Conservation (phyloP, 2,329 filamentous ascomycete genomes). For the Dichotomopilus funicola region DNA sequence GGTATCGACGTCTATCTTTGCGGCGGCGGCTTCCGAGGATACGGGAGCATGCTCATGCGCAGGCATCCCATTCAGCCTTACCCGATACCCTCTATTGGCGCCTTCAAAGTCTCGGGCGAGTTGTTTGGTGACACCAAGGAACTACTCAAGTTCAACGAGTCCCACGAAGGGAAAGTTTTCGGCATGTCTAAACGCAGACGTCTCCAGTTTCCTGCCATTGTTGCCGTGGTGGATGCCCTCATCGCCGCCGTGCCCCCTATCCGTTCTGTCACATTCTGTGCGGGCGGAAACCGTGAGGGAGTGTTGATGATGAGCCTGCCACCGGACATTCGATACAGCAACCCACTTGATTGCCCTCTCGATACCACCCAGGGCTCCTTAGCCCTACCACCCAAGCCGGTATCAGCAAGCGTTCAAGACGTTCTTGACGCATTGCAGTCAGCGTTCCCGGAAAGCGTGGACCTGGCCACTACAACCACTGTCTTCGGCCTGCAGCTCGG, state of each 20-base stretch:
- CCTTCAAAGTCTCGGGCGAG: conserved; percentile 59
- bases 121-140: conserved; percentile 51
- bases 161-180: conserved; percentile 54
- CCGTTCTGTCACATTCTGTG: conserved; percentile 72
- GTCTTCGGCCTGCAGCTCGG: conserved; percentile 39
- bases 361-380: background rate
- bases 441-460: conserved; percentile 37
- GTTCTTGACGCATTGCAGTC: conserved; percentile 34
- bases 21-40: conserved; percentile 84
- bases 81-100: conserved; percentile 75
- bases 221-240: conserved; percentile 71
- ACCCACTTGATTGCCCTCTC: conserved; percentile 47
- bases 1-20: conserved; percentile 74
- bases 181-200: conserved; percentile 75
- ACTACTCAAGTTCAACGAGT: conserved; percentile 46
- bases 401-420: conserved; percentile 28
- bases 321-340: conserved; percentile 49
- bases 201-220: conserved; percentile 76
- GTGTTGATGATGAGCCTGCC: conserved; percentile 67
- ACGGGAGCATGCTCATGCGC: conserved; percentile 84
- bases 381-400: conserved; percentile 9
- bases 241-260: conserved; percentile 63
- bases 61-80: conserved; percentile 68
- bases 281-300: conserved; percentile 78
- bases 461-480: conserved; percentile 33